These are phyloP conservation scores for Termitomyces sp. DNA, from an alignment of 768 basidiomycete genomes.

Conservation along the genomic window DNA sequence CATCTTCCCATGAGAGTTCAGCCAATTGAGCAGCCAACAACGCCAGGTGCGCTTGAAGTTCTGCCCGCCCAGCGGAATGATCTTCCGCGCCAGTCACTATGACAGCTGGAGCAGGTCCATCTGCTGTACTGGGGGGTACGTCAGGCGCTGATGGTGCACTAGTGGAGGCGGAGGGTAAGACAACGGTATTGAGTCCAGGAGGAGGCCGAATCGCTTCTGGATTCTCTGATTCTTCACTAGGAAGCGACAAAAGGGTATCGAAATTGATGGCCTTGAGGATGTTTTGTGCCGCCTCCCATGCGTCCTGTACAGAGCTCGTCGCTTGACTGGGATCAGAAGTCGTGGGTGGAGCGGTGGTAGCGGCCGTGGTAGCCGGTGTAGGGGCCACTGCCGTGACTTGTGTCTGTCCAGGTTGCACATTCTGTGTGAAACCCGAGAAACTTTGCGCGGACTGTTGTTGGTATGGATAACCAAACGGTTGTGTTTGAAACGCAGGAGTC, in stretches of 20 bases:
- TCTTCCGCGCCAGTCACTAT: background rate
- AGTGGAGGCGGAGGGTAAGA: background rate
- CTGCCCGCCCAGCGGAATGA: constrained; percentile 36
- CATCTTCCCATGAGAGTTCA: constrained; percentile 51
- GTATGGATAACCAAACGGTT: constrained; percentile 10
- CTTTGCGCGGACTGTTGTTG: constrained; percentile 9
- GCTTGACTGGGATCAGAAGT: constrained; percentile 17
- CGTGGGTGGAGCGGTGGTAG: constrained; percentile 9
- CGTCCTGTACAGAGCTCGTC: constrained; percentile 43
- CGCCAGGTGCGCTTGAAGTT: constrained; percentile 68
- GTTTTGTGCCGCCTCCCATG: constrained; percentile 74
- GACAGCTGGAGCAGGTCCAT: background rate
- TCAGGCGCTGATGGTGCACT: background rate
- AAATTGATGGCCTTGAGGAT: constrained; percentile 78
- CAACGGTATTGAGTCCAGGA: background rate
- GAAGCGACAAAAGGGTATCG: constrained; percentile 41
- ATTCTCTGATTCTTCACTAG: constrained; percentile 25
- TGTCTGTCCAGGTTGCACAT: constrained; percentile 22
- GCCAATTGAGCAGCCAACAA: constrained; percentile 67
- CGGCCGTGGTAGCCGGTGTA: constrained; percentile 7
- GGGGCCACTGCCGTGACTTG: constrained; percentile 14
- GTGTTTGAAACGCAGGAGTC: constrained; percentile 2
- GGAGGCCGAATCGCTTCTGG: constrained; percentile 4
- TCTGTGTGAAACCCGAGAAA: constrained; percentile 18
- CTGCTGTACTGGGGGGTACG: background rate